Evolutionary conservation across 1,139 yeast genomes (phyloP).

Genomic region (Pichia kudriavzevii): DNA sequence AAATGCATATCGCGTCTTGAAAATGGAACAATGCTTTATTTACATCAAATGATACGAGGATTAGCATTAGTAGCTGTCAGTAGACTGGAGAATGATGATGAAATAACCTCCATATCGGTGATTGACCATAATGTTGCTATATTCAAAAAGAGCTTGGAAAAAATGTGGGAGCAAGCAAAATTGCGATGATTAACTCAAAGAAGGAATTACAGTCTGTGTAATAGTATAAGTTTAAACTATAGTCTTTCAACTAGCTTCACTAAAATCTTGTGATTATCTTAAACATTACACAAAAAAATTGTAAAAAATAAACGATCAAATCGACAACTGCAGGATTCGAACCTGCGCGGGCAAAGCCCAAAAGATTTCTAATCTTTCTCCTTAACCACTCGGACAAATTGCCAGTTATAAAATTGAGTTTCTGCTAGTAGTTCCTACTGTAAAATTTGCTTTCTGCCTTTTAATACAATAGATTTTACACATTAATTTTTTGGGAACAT

Average conservation of each 20-base stretch:
- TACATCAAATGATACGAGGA: conserved; percentile 89
- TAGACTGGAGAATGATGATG: conserved; percentile 47
- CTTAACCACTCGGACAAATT: conserved; percentile 35
- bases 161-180: conserved; percentile 49
- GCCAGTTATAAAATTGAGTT: conserved; percentile 12
- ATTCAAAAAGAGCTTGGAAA: conserved; percentile 70
- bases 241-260: neutral
- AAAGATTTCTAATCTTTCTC: conserved; percentile 36
- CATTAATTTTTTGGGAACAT: no score
- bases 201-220: neutral
- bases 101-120: conserved; percentile 48
- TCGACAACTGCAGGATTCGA: conserved; percentile 35
- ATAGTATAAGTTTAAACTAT: neutral
- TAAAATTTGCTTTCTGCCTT: no score
- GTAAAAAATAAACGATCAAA: neutral
- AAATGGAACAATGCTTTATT: conserved; percentile 74
- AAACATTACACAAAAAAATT: neutral
- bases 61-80: conserved; percentile 84
- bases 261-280: neutral
- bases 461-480: no score
- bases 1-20: conserved; percentile 69
- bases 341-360: conserved; percentile 37
- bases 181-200: neutral
- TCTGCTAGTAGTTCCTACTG: no score
- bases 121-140: conserved; percentile 85